Conservation (phyloP, 2,329 filamentous ascomycete species). For the Helotiales sp. region DNA sequence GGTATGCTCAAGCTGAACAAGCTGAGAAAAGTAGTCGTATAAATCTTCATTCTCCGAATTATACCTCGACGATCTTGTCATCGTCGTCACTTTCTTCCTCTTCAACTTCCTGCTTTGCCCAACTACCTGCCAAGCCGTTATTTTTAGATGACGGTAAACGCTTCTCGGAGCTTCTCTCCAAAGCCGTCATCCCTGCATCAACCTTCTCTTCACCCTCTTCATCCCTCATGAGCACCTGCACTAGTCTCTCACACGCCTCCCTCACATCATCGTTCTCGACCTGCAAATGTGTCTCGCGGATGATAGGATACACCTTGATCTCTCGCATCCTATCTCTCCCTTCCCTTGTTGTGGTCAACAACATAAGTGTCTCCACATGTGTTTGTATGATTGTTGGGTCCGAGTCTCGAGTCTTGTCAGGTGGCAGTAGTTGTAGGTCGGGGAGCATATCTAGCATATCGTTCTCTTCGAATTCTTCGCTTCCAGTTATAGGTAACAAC, state of each 20-base stretch:
- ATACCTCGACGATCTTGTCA: slow-evolving; percentile 37
- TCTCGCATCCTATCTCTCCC: slow-evolving; percentile 73
- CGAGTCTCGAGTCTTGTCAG: slow-evolving; percentile 82
- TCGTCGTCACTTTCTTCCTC: slow-evolving; percentile 32
- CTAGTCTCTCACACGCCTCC: slow-evolving; percentile 84
- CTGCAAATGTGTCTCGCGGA: slow-evolving; percentile 80
- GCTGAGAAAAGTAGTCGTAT: too few relatives aligned
- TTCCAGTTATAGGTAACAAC: slow-evolving; percentile 82
- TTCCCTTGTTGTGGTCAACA: slow-evolving; percentile 76
- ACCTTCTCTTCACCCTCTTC: slow-evolving; percentile 35
- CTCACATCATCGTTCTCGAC: slow-evolving; percentile 77
- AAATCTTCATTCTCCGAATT: slow-evolving; percentile 6
- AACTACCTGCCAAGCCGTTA: slow-evolving; percentile 13
- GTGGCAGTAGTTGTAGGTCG: slow-evolving; percentile 84
- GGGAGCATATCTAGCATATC: slow-evolving; percentile 85
- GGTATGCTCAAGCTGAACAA: too few relatives aligned
- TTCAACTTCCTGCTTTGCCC: slow-evolving; percentile 23
- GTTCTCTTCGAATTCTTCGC: slow-evolving; percentile 84
- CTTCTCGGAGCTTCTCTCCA: slow-evolving; percentile 20
- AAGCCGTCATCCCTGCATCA: slow-evolving; percentile 29
- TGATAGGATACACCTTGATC: slow-evolving; percentile 83
- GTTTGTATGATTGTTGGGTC: slow-evolving; percentile 78
- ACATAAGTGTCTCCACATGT: slow-evolving; percentile 83
- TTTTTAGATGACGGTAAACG: slow-evolving; percentile 5
- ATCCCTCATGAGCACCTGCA: slow-evolving; percentile 59